phyloP scores from a whole-genome alignment of 2,329 filamentous ascomycete species.

The Colletotrichum euphorbiae region DNA sequence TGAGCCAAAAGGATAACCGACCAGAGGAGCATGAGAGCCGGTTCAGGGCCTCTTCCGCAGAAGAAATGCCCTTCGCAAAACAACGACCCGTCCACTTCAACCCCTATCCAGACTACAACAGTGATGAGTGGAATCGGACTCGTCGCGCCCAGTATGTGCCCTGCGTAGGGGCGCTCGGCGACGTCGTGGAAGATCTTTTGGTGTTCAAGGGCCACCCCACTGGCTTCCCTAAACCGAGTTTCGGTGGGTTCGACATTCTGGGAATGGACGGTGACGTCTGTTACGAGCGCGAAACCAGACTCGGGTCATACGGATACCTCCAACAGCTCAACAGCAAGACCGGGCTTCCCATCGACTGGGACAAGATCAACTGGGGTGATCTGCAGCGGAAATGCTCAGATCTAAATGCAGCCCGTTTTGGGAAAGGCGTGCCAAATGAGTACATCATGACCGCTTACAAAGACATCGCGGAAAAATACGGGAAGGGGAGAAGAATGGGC shows the following conservation, averaged over 20 bases:
- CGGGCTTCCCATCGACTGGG: slow-evolving; percentile 65
- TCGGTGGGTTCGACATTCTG: slow-evolving; percentile 72
- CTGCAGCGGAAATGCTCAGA: slow-evolving; percentile 75
- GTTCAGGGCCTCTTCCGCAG: slow-evolving; percentile 32
- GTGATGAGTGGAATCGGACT: slow-evolving; percentile 66
- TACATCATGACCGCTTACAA: slow-evolving; percentile 54
- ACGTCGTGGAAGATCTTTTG: slow-evolving; percentile 69
- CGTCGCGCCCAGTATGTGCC: slow-evolving; percentile 71
- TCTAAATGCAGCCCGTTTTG: slow-evolving; percentile 75
- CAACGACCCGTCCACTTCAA: slow-evolving; percentile 68
- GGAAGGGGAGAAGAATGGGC: slow-evolving; percentile 24
- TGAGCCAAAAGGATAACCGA: slow-evolving; percentile 56
- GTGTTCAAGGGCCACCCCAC: slow-evolving; percentile 72
- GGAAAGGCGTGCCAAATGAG: slow-evolving; percentile 56
- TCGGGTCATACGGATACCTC: slow-evolving; percentile 73
- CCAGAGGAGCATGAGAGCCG: slow-evolving; percentile 45
- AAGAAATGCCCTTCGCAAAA: slow-evolving; percentile 51
- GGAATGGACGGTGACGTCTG: slow-evolving; percentile 73
- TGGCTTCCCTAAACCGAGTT: slow-evolving; percentile 68
- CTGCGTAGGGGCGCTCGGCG: slow-evolving; percentile 74
- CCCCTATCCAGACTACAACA: slow-evolving; percentile 79
- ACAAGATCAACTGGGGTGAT: slow-evolving; percentile 75
- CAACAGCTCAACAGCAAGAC: slow-evolving; percentile 59
- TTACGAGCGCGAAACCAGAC: slow-evolving; percentile 76
- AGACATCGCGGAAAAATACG: slow-evolving; percentile 35